Percentiles rank a stretch among this genome's conserved stretches.
Evolutionary conservation across 768 basidiomycete genomes (phyloP).

Genomic region (Mycena epipterygia): DNA sequence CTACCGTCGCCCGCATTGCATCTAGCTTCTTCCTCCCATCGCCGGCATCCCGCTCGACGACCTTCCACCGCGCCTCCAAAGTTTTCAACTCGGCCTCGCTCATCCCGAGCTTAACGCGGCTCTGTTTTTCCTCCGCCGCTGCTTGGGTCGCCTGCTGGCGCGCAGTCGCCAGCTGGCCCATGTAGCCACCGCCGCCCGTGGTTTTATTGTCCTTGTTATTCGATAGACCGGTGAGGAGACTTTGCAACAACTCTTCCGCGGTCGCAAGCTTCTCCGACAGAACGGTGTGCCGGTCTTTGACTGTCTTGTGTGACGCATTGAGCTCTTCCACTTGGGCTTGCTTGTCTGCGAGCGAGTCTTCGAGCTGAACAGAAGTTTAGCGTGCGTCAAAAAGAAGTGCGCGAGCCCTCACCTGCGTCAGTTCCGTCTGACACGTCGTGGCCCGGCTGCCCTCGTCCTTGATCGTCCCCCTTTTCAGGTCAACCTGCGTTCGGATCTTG

Average conservation of each 20-base stretch:
- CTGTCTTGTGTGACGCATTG: conserved; percentile 64
- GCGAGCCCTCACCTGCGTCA: conserved; percentile 67
- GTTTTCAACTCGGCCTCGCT: conserved; percentile 82
- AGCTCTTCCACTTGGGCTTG: conserved; percentile 69
- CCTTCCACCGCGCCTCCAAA: conserved; percentile 85
- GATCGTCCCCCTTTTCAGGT: conserved; percentile 82
- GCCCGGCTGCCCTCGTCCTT: conserved; percentile 82
- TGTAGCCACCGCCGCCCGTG: conserved; percentile 89
- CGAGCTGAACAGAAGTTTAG: conserved; percentile 58
- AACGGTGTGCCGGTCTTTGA: conserved; percentile 78
- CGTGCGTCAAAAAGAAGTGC: neutral
- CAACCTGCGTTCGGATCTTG: conserved; percentile 87
- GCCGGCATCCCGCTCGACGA: conserved; percentile 86
- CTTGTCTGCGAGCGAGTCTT: conserved; percentile 70
- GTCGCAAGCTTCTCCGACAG: conserved; percentile 73
- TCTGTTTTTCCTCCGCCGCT: conserved; percentile 88
- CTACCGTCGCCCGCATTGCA: conserved; percentile 68
- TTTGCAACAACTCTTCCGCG: conserved; percentile 94
- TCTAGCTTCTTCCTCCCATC: conserved; percentile 81
- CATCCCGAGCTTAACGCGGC: conserved; percentile 80
- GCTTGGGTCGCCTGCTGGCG: conserved; percentile 81
- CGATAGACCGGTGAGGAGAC: conserved; percentile 92
- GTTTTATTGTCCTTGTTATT: conserved; percentile 70
- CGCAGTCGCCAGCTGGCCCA: conserved; percentile 95
- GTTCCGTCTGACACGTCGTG: conserved; percentile 63